Evolutionary conservation across 2,329 filamentous ascomycete species (phyloP).

Genomic region (Bertia moriformis): DNA sequence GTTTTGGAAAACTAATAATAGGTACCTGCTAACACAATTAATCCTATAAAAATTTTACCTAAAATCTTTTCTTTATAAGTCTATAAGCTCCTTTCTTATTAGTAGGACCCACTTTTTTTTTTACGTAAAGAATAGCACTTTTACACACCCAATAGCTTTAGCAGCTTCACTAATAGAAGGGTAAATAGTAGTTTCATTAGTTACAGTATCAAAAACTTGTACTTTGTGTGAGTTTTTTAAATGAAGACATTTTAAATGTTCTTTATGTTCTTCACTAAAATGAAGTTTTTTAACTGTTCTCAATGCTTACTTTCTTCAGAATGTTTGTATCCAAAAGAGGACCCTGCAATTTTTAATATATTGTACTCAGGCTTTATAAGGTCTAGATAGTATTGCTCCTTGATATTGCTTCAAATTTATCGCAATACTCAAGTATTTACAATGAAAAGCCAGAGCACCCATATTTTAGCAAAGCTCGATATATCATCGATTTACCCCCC

Average conservation of each 20-base stretch:
- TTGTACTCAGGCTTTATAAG: neutral
- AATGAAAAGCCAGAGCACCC: neutral
- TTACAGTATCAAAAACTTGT: neutral
- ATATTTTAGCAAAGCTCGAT: neutral
- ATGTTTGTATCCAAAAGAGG: too few relatives aligned
- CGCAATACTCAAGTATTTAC: neutral
- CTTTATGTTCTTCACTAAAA: neutral
- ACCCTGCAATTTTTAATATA: too few relatives aligned
- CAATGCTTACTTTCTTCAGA: too few relatives aligned
- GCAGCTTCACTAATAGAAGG: neutral
- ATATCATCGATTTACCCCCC: too few relatives aligned
- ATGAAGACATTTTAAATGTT: neutral
- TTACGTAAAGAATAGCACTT: neutral
- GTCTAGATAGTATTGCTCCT: neutral
- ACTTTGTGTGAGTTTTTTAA: neutral
- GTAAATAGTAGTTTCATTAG: slow-evolving; percentile 1
- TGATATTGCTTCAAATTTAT: neutral
- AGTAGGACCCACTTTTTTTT: too few relatives aligned
- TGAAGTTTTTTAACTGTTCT: too few relatives aligned
- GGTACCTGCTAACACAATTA: neutral
- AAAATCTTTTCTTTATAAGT: neutral
- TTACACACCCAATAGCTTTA: neutral
- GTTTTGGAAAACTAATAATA: neutral
- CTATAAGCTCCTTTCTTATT: neutral
- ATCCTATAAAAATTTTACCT: neutral